Percentiles rank a stretch among this genome's conserved stretches.
Evolutionary conservation across 1,284 basidiomycete genomes (phyloP).

Genomic region (Agaricales sp.): DNA sequence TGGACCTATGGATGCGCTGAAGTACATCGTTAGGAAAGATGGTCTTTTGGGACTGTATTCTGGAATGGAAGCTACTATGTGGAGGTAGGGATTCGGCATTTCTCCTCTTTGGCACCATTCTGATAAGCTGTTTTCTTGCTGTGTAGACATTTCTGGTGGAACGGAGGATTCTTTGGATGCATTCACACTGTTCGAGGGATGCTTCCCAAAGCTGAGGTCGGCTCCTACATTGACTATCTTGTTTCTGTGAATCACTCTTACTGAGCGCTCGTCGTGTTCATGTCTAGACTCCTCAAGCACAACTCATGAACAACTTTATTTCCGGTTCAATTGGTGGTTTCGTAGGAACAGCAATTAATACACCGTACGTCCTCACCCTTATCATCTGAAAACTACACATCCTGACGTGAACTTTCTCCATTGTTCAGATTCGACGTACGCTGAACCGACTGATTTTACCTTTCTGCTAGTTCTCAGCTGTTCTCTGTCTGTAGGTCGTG

Average conservation of each 20-base stretch:
- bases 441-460: constrained; percentile 4
- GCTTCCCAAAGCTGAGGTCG: constrained; percentile 78
- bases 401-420: too few relatives aligned
- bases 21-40: constrained; percentile 64
- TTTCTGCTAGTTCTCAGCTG: constrained; percentile 4
- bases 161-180: constrained; percentile 90
- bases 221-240: constrained; percentile 10
- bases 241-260: constrained; percentile 2
- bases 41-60: constrained; percentile 82
- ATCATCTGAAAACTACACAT: background rate
- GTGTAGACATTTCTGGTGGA: constrained; percentile 75
- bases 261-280: constrained; percentile 1
- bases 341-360: constrained; percentile 76
- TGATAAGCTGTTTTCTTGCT: background rate
- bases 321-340: constrained; percentile 89
- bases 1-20: constrained; percentile 88
- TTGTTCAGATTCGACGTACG: constrained; percentile 54
- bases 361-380: constrained; percentile 41
- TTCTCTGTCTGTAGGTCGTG: constrained; percentile 57
- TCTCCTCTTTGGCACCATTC: background rate
- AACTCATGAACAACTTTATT: constrained; percentile 87
- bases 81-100: constrained; percentile 47
- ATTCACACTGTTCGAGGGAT: constrained; percentile 78
- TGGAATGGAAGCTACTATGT: constrained; percentile 94
- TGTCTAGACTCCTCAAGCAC: constrained; percentile 52